These are phyloP conservation scores for Xerocomus amazonicus DNA, from an alignment of 1,284 basidiomycete genomes.

Conservation along the genomic window DNA sequence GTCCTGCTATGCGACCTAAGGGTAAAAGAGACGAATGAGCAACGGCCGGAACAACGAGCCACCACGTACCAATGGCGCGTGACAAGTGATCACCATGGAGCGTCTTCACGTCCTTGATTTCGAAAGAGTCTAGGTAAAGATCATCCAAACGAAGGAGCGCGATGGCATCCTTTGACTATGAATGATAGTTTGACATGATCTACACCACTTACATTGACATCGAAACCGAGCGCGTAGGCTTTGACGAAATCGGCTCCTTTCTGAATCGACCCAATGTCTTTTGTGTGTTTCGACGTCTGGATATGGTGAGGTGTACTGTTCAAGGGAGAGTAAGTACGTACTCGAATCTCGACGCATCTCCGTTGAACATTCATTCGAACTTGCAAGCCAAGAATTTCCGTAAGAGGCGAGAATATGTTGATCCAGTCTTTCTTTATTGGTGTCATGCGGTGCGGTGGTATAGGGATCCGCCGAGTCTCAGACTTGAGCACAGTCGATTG, in stretches of 20 bases:
- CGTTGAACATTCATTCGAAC: conserved; percentile 95
- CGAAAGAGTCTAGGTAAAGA: conserved; percentile 96
- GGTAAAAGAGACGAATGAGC: conserved; percentile 7
- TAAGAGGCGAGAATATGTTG: conserved; percentile 93
- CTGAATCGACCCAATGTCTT: conserved; percentile 87
- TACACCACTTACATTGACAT: conserved; percentile 68
- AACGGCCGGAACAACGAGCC: not conserved
- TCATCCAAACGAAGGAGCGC: conserved; percentile 95
- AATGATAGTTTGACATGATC: not conserved
- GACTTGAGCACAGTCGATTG: conserved; percentile 59
- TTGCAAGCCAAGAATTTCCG: conserved; percentile 91
- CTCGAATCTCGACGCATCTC: conserved; percentile 88
- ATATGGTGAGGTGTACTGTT: conserved; percentile 1
- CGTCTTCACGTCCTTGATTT: conserved; percentile 99
- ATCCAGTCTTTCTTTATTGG: conserved; percentile 98
- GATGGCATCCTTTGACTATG: conserved; percentile 77
- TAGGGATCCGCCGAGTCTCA: conserved; percentile 79
- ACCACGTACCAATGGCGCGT: conserved; percentile 80
- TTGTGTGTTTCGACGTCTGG: conserved; percentile 93
- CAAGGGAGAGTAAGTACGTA: conserved; percentile 39
- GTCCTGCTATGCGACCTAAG: conserved; percentile 92
- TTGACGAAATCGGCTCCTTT: conserved; percentile 99
- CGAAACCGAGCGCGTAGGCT: conserved; percentile 92
- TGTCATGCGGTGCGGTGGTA: conserved; percentile 97
- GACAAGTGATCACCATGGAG: conserved; percentile 95